Conservation (phyloP, 768 basidiomycete species). For the Kwoniella pini region DNA sequence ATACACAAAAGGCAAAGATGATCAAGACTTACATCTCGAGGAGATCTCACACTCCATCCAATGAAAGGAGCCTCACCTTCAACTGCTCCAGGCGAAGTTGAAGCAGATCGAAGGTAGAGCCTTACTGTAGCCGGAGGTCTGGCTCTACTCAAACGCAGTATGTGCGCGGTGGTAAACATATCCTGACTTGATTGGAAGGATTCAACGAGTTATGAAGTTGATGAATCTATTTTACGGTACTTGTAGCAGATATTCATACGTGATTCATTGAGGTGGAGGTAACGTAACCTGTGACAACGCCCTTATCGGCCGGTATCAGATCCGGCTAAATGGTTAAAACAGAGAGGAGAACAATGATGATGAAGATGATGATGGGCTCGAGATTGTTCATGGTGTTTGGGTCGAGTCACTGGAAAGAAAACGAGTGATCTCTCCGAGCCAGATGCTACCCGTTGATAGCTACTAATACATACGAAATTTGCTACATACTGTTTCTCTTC, state of each 20-base stretch:
- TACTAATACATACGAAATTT: no score
- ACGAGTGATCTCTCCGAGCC: no score
- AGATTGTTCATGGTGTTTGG: no score
- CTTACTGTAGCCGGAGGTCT: not conserved
- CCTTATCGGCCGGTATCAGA: not conserved
- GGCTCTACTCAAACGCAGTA: not conserved
- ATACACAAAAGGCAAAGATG: no score
- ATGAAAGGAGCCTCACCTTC: conserved; percentile 19
- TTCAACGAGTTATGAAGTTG: not conserved
- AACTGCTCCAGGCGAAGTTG: not conserved
- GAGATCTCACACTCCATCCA: conserved; percentile 35
- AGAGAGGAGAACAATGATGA: not conserved
- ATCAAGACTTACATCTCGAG: conserved; percentile 42
- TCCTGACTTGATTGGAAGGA: not conserved
- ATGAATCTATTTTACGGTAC: not conserved
- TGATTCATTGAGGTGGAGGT: conserved; percentile 1
- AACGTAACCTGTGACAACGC: not conserved
- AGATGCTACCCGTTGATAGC: no score
- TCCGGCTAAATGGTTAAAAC: not conserved
- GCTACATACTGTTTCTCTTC: no score
- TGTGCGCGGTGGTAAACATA: not conserved
- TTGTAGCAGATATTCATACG: no score
- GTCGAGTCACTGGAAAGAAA: no score
- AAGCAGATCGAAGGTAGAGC: not conserved
- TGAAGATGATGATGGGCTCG: not conserved